Conservation (phyloP, 1,284 basidiomycete genomes). For the Melampsora medusae region DNA sequence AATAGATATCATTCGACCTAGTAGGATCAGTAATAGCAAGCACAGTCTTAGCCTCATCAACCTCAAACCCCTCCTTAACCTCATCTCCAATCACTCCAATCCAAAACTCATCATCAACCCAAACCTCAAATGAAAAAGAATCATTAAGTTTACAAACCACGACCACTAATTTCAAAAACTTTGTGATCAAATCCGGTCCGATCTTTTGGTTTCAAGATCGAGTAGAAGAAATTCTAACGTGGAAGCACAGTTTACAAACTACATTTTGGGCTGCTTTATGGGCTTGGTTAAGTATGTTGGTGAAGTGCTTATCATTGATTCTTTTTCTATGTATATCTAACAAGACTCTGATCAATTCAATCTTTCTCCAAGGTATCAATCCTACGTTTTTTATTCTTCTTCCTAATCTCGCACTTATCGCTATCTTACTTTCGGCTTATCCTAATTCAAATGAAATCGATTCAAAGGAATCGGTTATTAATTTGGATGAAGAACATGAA, state of each 20-base stretch:
- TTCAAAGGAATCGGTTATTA: background rate
- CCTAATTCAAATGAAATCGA: constrained; percentile 21
- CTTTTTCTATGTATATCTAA: background rate
- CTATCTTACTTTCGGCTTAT: constrained; percentile 32
- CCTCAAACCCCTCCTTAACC: background rate
- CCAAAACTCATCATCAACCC: background rate
- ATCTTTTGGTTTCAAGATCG: constrained; percentile 27
- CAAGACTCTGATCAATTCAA: background rate
- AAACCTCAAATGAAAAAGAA: constrained; percentile 32
- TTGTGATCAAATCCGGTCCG: constrained; percentile 33
- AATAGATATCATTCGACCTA: background rate
- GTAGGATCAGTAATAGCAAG: background rate
- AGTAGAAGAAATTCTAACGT: constrained; percentile 18
- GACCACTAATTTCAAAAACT: constrained; percentile 41
- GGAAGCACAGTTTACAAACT: constrained; percentile 20
- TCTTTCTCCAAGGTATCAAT: constrained; percentile 19
- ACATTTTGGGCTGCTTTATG: constrained; percentile 24
- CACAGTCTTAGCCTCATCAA: background rate
- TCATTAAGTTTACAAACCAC: constrained; percentile 29
- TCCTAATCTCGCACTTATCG: constrained; percentile 22
- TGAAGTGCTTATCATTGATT: background rate
- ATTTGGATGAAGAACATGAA: background rate
- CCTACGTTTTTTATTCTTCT: constrained; percentile 19
- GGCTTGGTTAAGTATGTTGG: constrained; percentile 29
- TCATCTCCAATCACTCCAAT: too few species aligned